Base-by-base conservation (phyloP, 257 asterid genomes). In the Leptodermis oblonga region DNA sequence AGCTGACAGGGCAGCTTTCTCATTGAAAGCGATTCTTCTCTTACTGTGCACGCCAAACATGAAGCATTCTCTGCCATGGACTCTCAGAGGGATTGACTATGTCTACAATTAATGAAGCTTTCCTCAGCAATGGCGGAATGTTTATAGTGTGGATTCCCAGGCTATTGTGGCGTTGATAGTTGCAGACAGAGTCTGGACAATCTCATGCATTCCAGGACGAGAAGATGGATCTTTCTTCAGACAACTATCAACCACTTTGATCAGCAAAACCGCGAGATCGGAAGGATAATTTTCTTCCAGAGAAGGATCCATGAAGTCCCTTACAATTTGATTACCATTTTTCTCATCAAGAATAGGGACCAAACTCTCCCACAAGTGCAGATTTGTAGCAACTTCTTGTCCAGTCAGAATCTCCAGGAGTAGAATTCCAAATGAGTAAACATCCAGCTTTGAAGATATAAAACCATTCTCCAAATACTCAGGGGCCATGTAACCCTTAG, bases 401-500 rank as follows among this genome's bases (percentile, higher is more conserved):
- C 99, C 99, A 0, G 91, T 88, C 33, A 93, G 85, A 67, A 90
- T 86, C 84, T 93, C 99, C 68, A 93, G 74, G 80, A 88, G 20
- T 20, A 93, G 84, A 70, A 90, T 81, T 31, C 99, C 99, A 33
- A 88, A 93, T 49, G 99, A 83, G 53, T 90, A 90, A 53, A 93
- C 96, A 62, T 93, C 97, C 7, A 93, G 88, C 86, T 87, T 86
- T 0, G 96, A 79, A 3, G 99, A 88, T 46, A 93, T 74, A 25
- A 93, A 15, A 5, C 99, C 99, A 36, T 88, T 84, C 83, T 90
- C 96, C 79, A 93, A 74, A 70, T 88, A 93, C 90, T 93, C 99
- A 0, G 99, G 99, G 15, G 99, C 92, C 97, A 93, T 90, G 83
- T 90, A 93, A 0, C 99, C 99, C 83, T 93, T 84, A 0, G 99